Conservation (phyloP, 257 asterid genomes). For the Lantana camara region DNA sequence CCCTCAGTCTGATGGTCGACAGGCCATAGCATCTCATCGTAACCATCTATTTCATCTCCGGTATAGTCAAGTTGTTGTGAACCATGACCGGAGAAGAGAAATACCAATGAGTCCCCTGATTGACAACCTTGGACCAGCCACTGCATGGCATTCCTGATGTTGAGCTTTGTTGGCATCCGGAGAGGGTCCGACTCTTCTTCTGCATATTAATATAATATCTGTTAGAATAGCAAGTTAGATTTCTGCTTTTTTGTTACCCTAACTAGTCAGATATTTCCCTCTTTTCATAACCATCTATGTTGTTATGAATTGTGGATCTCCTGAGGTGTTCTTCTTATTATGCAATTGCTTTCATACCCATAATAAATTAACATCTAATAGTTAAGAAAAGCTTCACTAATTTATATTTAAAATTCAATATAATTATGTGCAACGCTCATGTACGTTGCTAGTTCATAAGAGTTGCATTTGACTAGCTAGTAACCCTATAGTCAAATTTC, state of each 20-base stretch:
- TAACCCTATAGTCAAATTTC: not conserved
- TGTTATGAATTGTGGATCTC: too few species aligned
- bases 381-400: too few species aligned
- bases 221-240: slow-evolving; percentile 22
- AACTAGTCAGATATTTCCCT: not conserved
- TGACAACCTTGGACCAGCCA: slow-evolving; percentile 67
- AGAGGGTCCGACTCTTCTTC: slow-evolving; percentile 50
- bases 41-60: slow-evolving; percentile 60
- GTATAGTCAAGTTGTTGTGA: slow-evolving; percentile 40
- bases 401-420: too few species aligned
- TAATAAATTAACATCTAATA: too few species aligned
- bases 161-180: slow-evolving; percentile 53
- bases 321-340: too few species aligned
- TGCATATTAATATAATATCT: slow-evolving; percentile 28
- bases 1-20: slow-evolving; percentile 54
- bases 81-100: slow-evolving; percentile 69
- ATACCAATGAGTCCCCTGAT: slow-evolving; percentile 62
- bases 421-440: too few species aligned
- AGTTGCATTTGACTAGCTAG: not conserved
- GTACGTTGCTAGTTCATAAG: too few species aligned
- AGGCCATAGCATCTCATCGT: slow-evolving; percentile 59
- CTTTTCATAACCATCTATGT: not conserved
- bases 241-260: not conserved
- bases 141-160: slow-evolving; percentile 52
- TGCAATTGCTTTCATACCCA: too few species aligned